Percentiles rank a stretch among this genome's conserved stretches.
These are phyloP conservation scores for Myriosclerotinia duriaeana DNA, from an alignment of 2,329 filamentous ascomycete species.

Conservation along the genomic window DNA sequence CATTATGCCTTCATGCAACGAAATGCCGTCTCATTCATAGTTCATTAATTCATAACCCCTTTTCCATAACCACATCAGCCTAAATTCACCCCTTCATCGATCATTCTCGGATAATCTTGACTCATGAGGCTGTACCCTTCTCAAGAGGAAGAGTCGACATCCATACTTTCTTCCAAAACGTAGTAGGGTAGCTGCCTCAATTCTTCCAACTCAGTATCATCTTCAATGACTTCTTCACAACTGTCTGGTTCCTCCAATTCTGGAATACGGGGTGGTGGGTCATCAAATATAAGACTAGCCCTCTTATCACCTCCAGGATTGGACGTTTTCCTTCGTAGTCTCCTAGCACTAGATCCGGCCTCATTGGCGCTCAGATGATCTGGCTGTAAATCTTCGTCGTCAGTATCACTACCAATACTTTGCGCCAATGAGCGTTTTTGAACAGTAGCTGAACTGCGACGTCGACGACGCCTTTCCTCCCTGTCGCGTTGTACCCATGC, in stretches of 20 bases:
- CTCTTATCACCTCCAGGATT: slow-evolving; percentile 32
- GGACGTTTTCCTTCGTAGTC: slow-evolving; percentile 37
- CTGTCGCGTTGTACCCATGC: slow-evolving; percentile 32
- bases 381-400: slow-evolving; percentile 40
- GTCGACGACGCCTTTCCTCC: slow-evolving; percentile 36
- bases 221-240: slow-evolving; percentile 38
- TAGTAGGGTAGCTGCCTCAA: slow-evolving; percentile 37
- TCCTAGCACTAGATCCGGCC: slow-evolving; percentile 38
- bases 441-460: slow-evolving; percentile 37
- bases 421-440: slow-evolving; percentile 39
- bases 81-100: slow-evolving; percentile 20
- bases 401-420: slow-evolving; percentile 41
- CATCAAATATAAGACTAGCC: slow-evolving; percentile 40
- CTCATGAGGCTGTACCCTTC: slow-evolving; percentile 6
- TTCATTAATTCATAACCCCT: slow-evolving; percentile 13
- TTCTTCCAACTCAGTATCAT: slow-evolving; percentile 30
- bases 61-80: slow-evolving; percentile 14
- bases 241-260: slow-evolving; percentile 41
- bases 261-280: slow-evolving; percentile 40
- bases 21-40: slow-evolving; percentile 14
- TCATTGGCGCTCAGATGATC: slow-evolving; percentile 38
- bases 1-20: slow-evolving; percentile 4
- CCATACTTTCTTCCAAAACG: slow-evolving; percentile 35
- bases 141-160: slow-evolving; percentile 32
- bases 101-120: slow-evolving; percentile 24